Base-by-base conservation (phyloP, 169 alveolate genomes). In the Cryptosporidium ubiquitum region DNA sequence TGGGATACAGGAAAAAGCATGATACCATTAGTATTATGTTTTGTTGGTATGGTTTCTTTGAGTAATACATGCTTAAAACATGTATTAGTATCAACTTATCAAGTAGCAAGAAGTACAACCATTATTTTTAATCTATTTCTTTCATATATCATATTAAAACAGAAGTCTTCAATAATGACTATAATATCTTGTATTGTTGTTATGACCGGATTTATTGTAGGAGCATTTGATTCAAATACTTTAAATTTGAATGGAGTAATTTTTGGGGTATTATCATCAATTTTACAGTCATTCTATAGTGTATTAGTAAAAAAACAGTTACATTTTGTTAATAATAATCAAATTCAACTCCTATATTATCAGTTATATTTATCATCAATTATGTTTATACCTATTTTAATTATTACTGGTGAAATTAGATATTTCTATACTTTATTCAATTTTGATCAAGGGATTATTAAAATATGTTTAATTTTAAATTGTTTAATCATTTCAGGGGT, bases 101-200 rank as follows among this genome's bases (percentile, higher is more conserved):
- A 92, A 57, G 92, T 86, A 42, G 94, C 94, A 14, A 69, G 94
- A 39, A 70, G 92, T 4, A 44, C 91, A 14, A 92, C 94, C 4
- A 68, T 92, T 20, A 61, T 92, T 16, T 86, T 86, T 26, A 84
- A 66, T 31, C 26, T 92, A 33, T 37, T 84, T 23, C 40, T 92
- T 47, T 68, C 94, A 23, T 35, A 68, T 37, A 47, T 68, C 1
- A 23, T 91, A 37, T 70, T 92, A 37, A 61, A 51, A 16, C 94
- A 91, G 26, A 68, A 16, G 7, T 47, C 58, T 35, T 5, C 70
- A 31, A 29, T 20, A 16, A 60, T 33, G 3, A 79, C 68, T 9
- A 60, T 33, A 18, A 12, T 55, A 14, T 57, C 94, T 5, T 92
- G 94, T 60, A 61, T 75, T 7, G n/a, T 92, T 23, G 91, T 85